phyloP scores from a whole-genome alignment of 2,329 filamentous ascomycete genomes.

The Parastagonospora nodorum region DNA sequence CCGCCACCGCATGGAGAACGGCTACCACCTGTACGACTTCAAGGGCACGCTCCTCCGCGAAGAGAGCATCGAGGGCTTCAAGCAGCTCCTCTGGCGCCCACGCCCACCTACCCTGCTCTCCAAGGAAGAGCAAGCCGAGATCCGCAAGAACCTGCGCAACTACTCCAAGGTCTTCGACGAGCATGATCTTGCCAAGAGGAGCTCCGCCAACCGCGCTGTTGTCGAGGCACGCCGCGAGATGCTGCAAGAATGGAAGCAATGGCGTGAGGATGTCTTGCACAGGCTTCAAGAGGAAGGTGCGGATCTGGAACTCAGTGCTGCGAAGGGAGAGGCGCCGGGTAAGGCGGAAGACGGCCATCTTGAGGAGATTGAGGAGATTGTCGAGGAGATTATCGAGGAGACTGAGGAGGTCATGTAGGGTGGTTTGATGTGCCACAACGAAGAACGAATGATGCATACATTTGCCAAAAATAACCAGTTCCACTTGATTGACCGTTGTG shows the following conservation, averaged over 20 bases:
- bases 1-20: constrained; percentile 99
- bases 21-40: constrained; percentile 98
- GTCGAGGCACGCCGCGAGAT: constrained; percentile 83
- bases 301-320: constrained; percentile 61
- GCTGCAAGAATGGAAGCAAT: constrained; percentile 87
- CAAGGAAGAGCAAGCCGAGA: constrained; percentile 96
- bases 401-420: constrained; percentile 72
- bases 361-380: constrained; percentile 72
- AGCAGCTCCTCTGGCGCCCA: constrained; percentile 94
- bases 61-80: constrained; percentile 94
- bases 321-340: constrained; percentile 48
- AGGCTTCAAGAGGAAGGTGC: constrained; percentile 66
- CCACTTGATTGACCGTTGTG: too few species aligned
- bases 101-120: constrained; percentile 87
- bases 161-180: constrained; percentile 95
- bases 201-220: constrained; percentile 90
- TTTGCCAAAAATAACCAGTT: too few species aligned
- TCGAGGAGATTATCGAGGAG: constrained; percentile 90
- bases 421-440: background rate
- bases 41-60: constrained; percentile 86
- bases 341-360: constrained; percentile 54
- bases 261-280: constrained; percentile 73
- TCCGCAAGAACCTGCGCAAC: constrained; percentile 97
- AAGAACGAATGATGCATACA: background rate
- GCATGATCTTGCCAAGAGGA: constrained; percentile 90